These are phyloP conservation scores for Wickerhamiella infanticola DNA, from an alignment of 1,139 yeast genomes.

Conservation along the genomic window DNA sequence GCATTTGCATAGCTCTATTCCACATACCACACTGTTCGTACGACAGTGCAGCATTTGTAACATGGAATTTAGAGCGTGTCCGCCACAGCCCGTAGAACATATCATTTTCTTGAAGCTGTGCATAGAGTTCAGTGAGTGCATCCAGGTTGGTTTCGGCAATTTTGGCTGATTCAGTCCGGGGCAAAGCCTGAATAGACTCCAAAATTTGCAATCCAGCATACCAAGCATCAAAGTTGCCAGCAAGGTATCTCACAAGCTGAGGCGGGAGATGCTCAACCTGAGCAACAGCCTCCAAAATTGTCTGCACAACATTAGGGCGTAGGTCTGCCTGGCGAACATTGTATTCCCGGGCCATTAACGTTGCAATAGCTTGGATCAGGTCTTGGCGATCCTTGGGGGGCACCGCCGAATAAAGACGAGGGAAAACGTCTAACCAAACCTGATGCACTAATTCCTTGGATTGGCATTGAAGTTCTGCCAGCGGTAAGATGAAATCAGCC, in stretches of 20 bases:
- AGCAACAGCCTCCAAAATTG: slow-evolving; percentile 60
- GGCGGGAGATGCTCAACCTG: slow-evolving; percentile 74
- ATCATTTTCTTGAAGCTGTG: slow-evolving; percentile 82
- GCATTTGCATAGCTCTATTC: slow-evolving; percentile 86
- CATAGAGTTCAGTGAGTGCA: slow-evolving; percentile 78
- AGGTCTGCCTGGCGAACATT: slow-evolving; percentile 78
- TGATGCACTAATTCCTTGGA: slow-evolving; percentile 64
- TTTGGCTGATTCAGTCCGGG: slow-evolving; percentile 51
- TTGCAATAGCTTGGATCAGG: slow-evolving; percentile 62
- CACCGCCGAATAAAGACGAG: slow-evolving; percentile 57
- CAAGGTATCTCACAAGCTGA: slow-evolving; percentile 78
- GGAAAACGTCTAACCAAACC: slow-evolving; percentile 80
- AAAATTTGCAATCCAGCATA: slow-evolving; percentile 69
- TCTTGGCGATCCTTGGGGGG: slow-evolving; percentile 72
- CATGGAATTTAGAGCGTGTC: slow-evolving; percentile 82
- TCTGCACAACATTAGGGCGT: slow-evolving; percentile 77
- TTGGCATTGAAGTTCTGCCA: slow-evolving; percentile 69
- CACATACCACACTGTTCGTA: slow-evolving; percentile 92
- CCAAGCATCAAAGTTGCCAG: slow-evolving; percentile 84
- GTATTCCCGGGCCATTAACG: slow-evolving; percentile 74
- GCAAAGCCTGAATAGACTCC: slow-evolving; percentile 57
- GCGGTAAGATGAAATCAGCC: slow-evolving; percentile 47
- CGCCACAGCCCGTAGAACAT: slow-evolving; percentile 98
- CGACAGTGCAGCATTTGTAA: slow-evolving; percentile 82
- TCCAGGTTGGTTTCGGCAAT: slow-evolving; percentile 80